Conservation (phyloP, 2,329 filamentous ascomycete genomes). For the Phialocephala subalpina region DNA sequence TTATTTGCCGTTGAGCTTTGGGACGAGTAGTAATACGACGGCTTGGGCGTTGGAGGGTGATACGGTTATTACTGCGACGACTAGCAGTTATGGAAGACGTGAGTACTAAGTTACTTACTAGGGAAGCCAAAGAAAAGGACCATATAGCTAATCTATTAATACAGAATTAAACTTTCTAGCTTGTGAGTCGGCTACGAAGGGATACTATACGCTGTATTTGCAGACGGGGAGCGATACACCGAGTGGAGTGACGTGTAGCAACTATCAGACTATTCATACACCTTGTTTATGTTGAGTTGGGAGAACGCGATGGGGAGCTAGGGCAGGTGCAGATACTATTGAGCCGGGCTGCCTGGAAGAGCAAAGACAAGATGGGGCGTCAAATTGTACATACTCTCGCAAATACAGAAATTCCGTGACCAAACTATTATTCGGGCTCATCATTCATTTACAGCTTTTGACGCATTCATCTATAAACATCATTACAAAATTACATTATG, state of each 20-base stretch:
- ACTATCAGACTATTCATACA: conserved; percentile 62
- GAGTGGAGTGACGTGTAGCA: conserved; percentile 58
- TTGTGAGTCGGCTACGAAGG: conserved; percentile 49
- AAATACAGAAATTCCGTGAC: not conserved
- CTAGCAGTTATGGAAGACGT: conserved; percentile 53
- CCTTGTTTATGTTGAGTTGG: conserved; percentile 40
- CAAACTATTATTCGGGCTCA: too few relatives aligned
- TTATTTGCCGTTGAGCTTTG: conserved; percentile 60
- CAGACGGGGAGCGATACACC: conserved; percentile 60
- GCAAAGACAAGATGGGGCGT: not conserved
- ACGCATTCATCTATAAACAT: not conserved
- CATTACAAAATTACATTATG: conserved; percentile 1
- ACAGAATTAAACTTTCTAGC: conserved; percentile 60
- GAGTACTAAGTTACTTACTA: conserved; percentile 19
- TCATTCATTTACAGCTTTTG: too few relatives aligned
- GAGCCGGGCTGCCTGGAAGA: not conserved
- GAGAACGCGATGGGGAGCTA: not conserved
- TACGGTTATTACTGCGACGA: conserved; percentile 55
- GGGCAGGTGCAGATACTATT: too few relatives aligned
- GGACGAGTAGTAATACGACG: conserved; percentile 50
- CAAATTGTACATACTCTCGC: not conserved
- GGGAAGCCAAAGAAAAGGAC: too few relatives aligned
- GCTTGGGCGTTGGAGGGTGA: conserved; percentile 59
- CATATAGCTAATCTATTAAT: conserved; percentile 1
- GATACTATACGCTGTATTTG: conserved; percentile 59